Base-by-base conservation (phyloP, 768 basidiomycete genomes). In the Termitomyces sp. region DNA sequence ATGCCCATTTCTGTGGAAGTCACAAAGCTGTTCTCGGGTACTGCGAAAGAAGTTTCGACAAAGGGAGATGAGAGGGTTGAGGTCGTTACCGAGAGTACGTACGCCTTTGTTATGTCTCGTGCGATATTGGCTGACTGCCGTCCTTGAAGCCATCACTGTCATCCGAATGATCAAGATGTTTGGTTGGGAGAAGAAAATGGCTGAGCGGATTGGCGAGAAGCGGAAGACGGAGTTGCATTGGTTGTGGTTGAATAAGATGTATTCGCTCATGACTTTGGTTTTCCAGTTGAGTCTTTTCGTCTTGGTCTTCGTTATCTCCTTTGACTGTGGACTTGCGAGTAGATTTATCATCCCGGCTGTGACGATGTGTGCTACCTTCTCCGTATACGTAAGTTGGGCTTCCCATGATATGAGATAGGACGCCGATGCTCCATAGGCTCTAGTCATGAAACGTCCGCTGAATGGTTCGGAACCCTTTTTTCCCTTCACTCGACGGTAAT, bases 91-190 rank as follows among this genome's bases (percentile, higher is more conserved):
- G 85, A 87, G 71, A 75, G 82, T 81, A 57, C 61, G 74, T 49
- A 6, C 13, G 4, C 42, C 13, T 32, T 9, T 29, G 29, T 3
- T 29, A 3, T 3, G 3, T 29, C 4, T 3, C 6, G 4, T 29
- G 29, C 29, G 29, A 29, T 29, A 29, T 29, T 6, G 29, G 6
- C 29, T 29, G 29, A 29, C 3, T 6, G 4, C 29, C 29, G 6
- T 29, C 9, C 31, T 10, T 32, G 12, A 51, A 83, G 84, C 75
- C 3, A 71, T 84, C 60, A 78, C 75, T 55, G 77, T 82, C 24
- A 68, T 85, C 7, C 77, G 85, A 12, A 86, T 87, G 81, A 73
- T 87, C 64, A 88, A 88, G 70, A 71, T 88, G 50, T 88, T 89
- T 62, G 87, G 77, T 5, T 79, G 87, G 78, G 78, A 85, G 74